Conservation (phyloP, 345 rosid genomes). For the Balakata baccata region DNA sequence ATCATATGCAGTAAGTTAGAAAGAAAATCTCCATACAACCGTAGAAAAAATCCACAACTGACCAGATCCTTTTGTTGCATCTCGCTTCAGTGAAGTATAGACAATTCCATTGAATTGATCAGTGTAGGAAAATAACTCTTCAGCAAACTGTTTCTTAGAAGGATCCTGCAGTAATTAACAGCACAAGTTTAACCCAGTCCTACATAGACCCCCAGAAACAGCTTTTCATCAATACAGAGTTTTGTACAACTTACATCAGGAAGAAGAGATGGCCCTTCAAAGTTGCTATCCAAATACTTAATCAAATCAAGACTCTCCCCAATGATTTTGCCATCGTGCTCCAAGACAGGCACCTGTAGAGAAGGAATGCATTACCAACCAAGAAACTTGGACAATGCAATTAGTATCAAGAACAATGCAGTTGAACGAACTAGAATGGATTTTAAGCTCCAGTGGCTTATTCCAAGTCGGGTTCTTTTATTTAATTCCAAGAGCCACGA, state of each 20-base stretch:
- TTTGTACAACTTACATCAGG: slow-evolving; percentile 45
- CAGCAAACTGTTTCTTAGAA: slow-evolving; percentile 52
- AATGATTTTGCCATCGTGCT: slow-evolving; percentile 75
- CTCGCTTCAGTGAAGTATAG: slow-evolving; percentile 64
- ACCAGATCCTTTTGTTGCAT: slow-evolving; percentile 53
- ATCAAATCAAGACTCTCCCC: slow-evolving; percentile 90
- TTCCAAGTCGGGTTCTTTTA: too few species aligned
- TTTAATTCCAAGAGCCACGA: too few species aligned
- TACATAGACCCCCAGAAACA: not conserved
- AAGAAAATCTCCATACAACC: not conserved
- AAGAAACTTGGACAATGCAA: too few species aligned
- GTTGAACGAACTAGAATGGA: too few species aligned
- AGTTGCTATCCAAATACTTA: slow-evolving; percentile 70
- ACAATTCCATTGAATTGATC: slow-evolving; percentile 46
- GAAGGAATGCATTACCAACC: too few species aligned
- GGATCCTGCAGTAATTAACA: slow-evolving; percentile 56
- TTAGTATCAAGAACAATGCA: too few species aligned
- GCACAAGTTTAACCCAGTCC: slow-evolving; percentile 8
- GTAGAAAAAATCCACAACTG: slow-evolving; percentile 11
- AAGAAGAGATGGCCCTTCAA: slow-evolving; percentile 73
- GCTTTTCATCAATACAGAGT: not conserved
- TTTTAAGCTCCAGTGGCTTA: too few species aligned
- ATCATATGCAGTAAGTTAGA: not conserved
- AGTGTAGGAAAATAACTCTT: slow-evolving; percentile 53
- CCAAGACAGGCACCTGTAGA: slow-evolving; percentile 60